Base-by-base conservation (phyloP, 768 basidiomycete species). In the Mycena belliarum region DNA sequence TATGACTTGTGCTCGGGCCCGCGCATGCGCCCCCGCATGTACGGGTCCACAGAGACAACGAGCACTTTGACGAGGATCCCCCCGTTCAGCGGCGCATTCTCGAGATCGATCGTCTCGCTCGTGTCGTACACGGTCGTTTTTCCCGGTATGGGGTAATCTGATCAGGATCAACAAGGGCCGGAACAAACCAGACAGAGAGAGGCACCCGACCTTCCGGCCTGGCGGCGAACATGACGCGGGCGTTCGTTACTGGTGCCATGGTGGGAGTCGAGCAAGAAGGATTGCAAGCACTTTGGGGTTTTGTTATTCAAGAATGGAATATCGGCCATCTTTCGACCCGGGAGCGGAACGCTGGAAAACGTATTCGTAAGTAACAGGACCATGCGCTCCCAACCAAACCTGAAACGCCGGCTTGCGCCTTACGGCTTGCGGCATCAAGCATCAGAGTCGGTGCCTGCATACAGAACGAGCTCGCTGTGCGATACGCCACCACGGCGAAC, bases 61-160 rank as follows among this genome's bases (percentile, higher is more conserved):
- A 86, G 73, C 0, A 75, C 75, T 67, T 85, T 86, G 61, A 83
- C 43, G 9, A 86, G 64, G 52, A 82, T 64, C 0, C 80, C 79
- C 0, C 80, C 79, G 20, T 81, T 67, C 40, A 83, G 66, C 2
- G 75, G 66, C 0, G 75, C 75, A 26, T 64, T 76, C 18, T 82
- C 79, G 20, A 78, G 63, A 60, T 86, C 84, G 63, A 86, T 84
- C 1, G 70, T 76, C 52, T 76, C 65, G 0, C 70, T 75, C 5
- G 55, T 69, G 55, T 84, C 81, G 57, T 80, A 75, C 0, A 77
- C 63, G 3, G 76, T 75, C 6, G 79, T 81, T 61, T 79, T 72
- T 18, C 79, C 79, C 0, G 76, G 77, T 33, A 75, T 70, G 14
- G 80, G 79, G 50, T 70, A 78, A 9, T 69, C 78, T 74, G 40